These are phyloP conservation scores for Fusarium sp. DNA, from an alignment of 2,329 filamentous ascomycete species.

Conservation along the genomic window DNA sequence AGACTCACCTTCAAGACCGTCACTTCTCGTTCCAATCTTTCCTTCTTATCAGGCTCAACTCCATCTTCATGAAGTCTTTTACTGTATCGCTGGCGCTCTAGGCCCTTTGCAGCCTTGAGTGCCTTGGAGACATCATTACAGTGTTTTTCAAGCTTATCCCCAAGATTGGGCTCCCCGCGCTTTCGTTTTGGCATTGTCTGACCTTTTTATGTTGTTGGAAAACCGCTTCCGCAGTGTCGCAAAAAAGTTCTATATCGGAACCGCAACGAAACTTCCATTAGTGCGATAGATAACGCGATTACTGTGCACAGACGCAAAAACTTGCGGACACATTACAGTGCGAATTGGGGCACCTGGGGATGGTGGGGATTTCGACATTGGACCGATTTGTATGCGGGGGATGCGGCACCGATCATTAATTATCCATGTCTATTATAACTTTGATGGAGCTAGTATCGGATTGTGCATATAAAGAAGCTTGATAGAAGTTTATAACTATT, in stretches of 20 bases:
- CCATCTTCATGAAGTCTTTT: slow-evolving; percentile 64
- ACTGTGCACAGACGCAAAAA: neutral
- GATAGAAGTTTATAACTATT: neutral
- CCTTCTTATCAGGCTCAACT: slow-evolving; percentile 59
- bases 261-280: slow-evolving; percentile 58
- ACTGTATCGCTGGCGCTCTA: slow-evolving; percentile 81
- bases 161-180: slow-evolving; percentile 58
- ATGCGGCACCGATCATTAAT: slow-evolving; percentile 23
- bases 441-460: neutral
- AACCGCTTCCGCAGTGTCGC: slow-evolving; percentile 26
- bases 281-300: slow-evolving; percentile 54
- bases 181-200: slow-evolving; percentile 68
- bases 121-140: slow-evolving; percentile 72
- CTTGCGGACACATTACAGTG: neutral
- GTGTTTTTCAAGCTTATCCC: slow-evolving; percentile 63
- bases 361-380: slow-evolving; percentile 22
- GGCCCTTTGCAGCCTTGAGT: slow-evolving; percentile 77
- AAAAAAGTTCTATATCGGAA: slow-evolving; percentile 36
- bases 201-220: slow-evolving; percentile 26
- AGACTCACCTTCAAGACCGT: slow-evolving; percentile 62
- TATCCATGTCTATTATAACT: neutral
- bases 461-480: neutral
- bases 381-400: neutral
- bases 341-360: slow-evolving; percentile 2
- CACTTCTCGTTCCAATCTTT: slow-evolving; percentile 71